Base-by-base conservation (phyloP, 1,139 yeast genomes). In the Diutina mesorugosa region DNA sequence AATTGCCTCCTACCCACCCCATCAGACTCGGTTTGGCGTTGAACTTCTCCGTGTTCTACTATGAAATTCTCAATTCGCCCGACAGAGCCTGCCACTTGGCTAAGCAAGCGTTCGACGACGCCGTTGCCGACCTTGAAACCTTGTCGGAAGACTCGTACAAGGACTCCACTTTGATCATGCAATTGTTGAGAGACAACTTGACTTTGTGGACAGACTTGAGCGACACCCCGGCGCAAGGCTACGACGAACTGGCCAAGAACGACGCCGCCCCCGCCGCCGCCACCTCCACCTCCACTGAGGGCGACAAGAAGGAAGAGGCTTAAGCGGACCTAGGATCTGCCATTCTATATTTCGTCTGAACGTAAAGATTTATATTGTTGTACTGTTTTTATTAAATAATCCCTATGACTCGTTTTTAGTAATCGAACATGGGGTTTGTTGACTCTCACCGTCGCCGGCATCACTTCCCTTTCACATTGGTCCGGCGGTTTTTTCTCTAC, bases 151-250 rank as follows among this genome's bases (percentile, higher is more conserved):
- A 93, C 77, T 89, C 97, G 63, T 91, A 91, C 84, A 91, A 91
- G 78, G 99, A 93, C 75, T 90, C 97, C 62, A 91, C 98, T 65
- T 84, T 93, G 74, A 93, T 93, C 71, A 93, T 93, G 98, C 98
- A 93, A 83, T 84, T 93, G 74, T 84, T 93, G 74, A 88, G 97
- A 78, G 98, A 93, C 78, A 93, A 93, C 83, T 83, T 93, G 78
- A 91, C 98, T 66, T 85, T 91, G 78, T 93, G 99, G 99, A 91
- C 97, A 65, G 98, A 91, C 72, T 88, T 90, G 88, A 85, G 95
- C 58, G 97, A 90, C 74, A 85, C 90, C 62, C 90, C 85, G 61
- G 83, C 83, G 65, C 80, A 80, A 32, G 45, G 45, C 35, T 50
- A 50, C 45, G 53, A 50, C 2, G 53, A 50, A 10, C 29, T 16